These are phyloP conservation scores for Pelargonium cotyledonis DNA, from an alignment of 441 rosid species.

Conservation along the genomic window DNA sequence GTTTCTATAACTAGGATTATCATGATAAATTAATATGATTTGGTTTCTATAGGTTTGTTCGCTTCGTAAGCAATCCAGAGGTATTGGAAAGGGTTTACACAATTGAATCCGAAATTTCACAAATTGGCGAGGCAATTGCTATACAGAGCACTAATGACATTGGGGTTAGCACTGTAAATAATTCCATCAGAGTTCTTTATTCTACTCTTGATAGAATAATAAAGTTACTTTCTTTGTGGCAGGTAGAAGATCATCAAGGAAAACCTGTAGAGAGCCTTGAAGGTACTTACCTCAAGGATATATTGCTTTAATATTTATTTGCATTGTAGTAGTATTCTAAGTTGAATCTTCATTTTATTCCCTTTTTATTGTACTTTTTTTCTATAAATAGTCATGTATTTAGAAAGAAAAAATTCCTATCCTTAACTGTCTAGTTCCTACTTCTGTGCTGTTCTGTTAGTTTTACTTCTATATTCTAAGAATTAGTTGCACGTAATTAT, in stretches of 20 bases:
- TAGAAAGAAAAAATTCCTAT: neutral
- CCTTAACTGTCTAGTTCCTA: neutral
- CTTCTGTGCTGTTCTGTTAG: neutral
- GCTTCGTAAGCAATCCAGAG: conserved; percentile 95
- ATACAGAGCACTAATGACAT: conserved; percentile 61
- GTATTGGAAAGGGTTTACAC: conserved; percentile 73
- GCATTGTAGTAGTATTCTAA: conserved; percentile 3
- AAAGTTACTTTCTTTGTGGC: conserved; percentile 18
- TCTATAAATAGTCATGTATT: neutral
- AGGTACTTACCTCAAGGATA: conserved; percentile 44
- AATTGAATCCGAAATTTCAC: conserved; percentile 86
- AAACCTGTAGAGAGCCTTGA: conserved; percentile 47
- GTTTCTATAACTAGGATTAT: conserved; percentile 1
- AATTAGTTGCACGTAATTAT: neutral
- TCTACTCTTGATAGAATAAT: neutral
- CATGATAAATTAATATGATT: conserved; percentile 16
- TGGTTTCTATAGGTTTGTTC: conserved; percentile 70
- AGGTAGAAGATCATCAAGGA: conserved; percentile 48
- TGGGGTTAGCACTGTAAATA: conserved; percentile 51
- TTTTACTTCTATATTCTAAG: neutral
- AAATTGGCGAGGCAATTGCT: conserved; percentile 82
- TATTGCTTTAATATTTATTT: conserved; percentile 6
- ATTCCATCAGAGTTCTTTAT: conserved; percentile 16
- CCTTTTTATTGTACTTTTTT: neutral
- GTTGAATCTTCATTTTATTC: neutral